These are phyloP conservation scores for Suhomyces faveliae DNA, from an alignment of 805 yeast genomes.

Conservation along the genomic window DNA sequence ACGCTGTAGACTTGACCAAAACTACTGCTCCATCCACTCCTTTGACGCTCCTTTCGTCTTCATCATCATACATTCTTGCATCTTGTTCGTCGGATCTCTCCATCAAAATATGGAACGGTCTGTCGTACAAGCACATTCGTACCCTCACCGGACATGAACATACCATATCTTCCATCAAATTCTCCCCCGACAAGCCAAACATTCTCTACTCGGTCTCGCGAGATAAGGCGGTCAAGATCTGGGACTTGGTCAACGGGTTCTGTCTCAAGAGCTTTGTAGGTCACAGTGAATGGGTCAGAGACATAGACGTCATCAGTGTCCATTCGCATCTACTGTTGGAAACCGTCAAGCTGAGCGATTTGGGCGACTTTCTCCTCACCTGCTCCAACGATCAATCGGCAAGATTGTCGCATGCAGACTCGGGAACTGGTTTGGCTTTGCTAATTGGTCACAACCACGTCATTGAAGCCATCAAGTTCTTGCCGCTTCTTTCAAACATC, in stretches of 20 bases:
- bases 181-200: conserved; percentile 46
- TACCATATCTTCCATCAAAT: conserved; percentile 64
- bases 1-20: conserved; percentile 32
- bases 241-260: conserved; percentile 71
- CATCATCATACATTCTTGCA: conserved; percentile 36
- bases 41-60: background rate
- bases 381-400: conserved; percentile 79
- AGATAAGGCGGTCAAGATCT: conserved; percentile 57
- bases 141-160: conserved; percentile 86
- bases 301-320: conserved; percentile 44
- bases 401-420: conserved; percentile 60
- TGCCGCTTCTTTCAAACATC: conserved; percentile 52
- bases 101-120: conserved; percentile 72
- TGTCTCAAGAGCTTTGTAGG: conserved; percentile 65
- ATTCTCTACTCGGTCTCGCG: conserved; percentile 61
- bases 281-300: conserved; percentile 88
- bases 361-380: conserved; percentile 61
- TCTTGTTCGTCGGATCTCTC: conserved; percentile 52
- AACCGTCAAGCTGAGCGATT: conserved; percentile 18
- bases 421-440: conserved; percentile 66
- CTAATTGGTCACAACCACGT: conserved; percentile 82
- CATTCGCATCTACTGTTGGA: conserved; percentile 15
- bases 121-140: conserved; percentile 50
- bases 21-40: conserved; percentile 13
- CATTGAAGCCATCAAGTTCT: conserved; percentile 66